These are phyloP conservation scores for Panus rudis DNA, from an alignment of 768 basidiomycete species.

Conservation along the genomic window DNA sequence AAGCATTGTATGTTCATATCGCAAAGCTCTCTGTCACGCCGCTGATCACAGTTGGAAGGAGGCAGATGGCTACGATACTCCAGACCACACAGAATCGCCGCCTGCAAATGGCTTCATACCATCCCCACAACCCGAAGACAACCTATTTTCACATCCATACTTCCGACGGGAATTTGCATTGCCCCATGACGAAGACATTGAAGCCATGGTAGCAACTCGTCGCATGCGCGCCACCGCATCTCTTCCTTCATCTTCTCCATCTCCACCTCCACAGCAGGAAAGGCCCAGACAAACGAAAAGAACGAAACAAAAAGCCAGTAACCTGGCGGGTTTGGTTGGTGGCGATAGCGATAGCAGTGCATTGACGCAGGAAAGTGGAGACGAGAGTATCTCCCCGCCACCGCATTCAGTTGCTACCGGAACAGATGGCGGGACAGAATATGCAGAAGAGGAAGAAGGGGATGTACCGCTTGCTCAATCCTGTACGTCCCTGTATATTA, in stretches of 20 bases:
- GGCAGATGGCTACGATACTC: constrained; percentile 33
- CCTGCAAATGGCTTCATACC: constrained; percentile 43
- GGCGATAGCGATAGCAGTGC: constrained; percentile 85
- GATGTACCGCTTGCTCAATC: too few relatives aligned
- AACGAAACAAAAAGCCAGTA: constrained; percentile 35
- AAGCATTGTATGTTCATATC: constrained; percentile 38
- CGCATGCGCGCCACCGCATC: constrained; percentile 62
- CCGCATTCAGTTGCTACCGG: constrained; percentile 67
- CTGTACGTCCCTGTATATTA: too few relatives aligned
- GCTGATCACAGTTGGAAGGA: constrained; percentile 24
- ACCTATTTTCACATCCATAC: constrained; percentile 62
- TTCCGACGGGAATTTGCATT: constrained; percentile 64
- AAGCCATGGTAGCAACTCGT: constrained; percentile 52
- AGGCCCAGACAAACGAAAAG: constrained; percentile 37
- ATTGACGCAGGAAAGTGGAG: constrained; percentile 75
- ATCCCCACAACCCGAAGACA: constrained; percentile 64
- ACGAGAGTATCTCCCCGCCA: constrained; percentile 55
- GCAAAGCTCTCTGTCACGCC: background rate
- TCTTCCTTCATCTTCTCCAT: constrained; percentile 53
- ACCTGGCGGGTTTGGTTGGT: constrained; percentile 67
- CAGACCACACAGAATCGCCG: constrained; percentile 23
- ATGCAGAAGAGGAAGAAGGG: constrained; percentile 57
- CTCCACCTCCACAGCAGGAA: constrained; percentile 27
- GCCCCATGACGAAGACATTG: constrained; percentile 54
- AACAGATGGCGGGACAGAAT: constrained; percentile 64